These are phyloP conservation scores for Scheffersomyces segobiensis DNA, from an alignment of 1,139 yeast species.

Conservation along the genomic window DNA sequence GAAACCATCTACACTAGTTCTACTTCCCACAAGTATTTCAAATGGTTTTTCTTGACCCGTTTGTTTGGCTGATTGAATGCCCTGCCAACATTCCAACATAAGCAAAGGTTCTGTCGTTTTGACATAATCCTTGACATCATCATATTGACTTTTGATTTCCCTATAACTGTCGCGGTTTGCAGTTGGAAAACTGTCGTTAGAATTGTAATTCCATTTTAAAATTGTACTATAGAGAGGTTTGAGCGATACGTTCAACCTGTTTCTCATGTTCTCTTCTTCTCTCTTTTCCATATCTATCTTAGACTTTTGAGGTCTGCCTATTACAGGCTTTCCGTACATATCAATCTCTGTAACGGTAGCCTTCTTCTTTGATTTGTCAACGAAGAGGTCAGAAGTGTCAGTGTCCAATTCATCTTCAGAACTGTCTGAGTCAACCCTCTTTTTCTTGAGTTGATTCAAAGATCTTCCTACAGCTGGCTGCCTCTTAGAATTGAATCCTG, in stretches of 20 bases:
- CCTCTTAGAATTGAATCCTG: constrained; percentile 68
- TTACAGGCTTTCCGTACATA: constrained; percentile 35
- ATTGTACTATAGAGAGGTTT: constrained; percentile 72
- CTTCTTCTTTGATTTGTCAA: constrained; percentile 33
- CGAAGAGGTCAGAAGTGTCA: constrained; percentile 44
- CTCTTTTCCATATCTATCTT: constrained; percentile 45
- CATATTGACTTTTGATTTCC: constrained; percentile 44
- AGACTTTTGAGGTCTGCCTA: constrained; percentile 13
- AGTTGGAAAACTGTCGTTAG: constrained; percentile 57
- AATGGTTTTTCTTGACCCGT: constrained; percentile 68
- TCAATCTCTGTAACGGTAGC: constrained; percentile 42
- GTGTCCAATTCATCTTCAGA: constrained; percentile 35
- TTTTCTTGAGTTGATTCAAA: constrained; percentile 32
- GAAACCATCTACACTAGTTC: constrained; percentile 82
- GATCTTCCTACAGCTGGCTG: constrained; percentile 36
- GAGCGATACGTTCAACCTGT: constrained; percentile 74
- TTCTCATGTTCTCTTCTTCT: constrained; percentile 78
- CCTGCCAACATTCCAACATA: constrained; percentile 92
- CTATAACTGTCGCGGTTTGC: constrained; percentile 42
- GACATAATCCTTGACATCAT: constrained; percentile 62
- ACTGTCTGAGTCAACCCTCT: constrained; percentile 30
- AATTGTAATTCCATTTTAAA: constrained; percentile 75
- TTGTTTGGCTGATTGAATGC: constrained; percentile 70
- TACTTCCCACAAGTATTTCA: constrained; percentile 68
- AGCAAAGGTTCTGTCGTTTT: constrained; percentile 75